Base-by-base conservation (phyloP, 352 stramenopile species). In the Blastocystis sp. region DNA sequence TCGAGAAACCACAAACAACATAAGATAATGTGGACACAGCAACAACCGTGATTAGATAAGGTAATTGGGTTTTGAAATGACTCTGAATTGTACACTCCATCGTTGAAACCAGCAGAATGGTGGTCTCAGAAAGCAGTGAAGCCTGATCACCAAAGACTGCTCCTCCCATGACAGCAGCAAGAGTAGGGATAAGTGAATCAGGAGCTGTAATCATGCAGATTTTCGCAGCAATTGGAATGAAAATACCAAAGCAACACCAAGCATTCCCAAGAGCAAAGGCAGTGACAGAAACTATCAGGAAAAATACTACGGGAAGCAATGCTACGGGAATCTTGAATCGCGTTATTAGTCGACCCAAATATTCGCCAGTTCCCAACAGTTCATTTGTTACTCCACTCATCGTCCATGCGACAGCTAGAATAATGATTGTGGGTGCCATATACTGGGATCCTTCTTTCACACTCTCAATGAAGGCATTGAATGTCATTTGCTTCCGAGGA, bases 111-210 rank as follows among this genome's bases (percentile, higher is more conserved):
- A 81, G 40, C 3, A 81, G 40, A 48, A 81, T 81, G 40, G 94
- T 97, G 42, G 94, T 97, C 91, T 97, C 94, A 19, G 94, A 94
- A 75, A 97, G 96, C n/a, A 94, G 94, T 69, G 94, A 96, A 90
- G 93, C 95, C 64, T 93, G 93, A 90, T 96, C 95, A 68, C 94
- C 94, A 77, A 96, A 95, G n/a, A 95, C 92, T 56, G 94, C 95
- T 70, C 92, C 93, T 54, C 93, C 93, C 57, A 97, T 62, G 17
- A 81, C 70, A 15, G 70, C 70, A 60, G 70, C 70, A 60, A 81
- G 44, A 24, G 70, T 81, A 2, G 70, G 70, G n/a, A 33, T 56
- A 7, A 81, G n/a, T 2, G 70, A 81, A 6, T 81, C 33, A 22
- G 70, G 70, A 17, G 70, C 40, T n/a, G 70, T 62, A 27, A 37